Conservation (phyloP, 1,139 yeast genomes). For the Arxiozyma heterogenica region DNA sequence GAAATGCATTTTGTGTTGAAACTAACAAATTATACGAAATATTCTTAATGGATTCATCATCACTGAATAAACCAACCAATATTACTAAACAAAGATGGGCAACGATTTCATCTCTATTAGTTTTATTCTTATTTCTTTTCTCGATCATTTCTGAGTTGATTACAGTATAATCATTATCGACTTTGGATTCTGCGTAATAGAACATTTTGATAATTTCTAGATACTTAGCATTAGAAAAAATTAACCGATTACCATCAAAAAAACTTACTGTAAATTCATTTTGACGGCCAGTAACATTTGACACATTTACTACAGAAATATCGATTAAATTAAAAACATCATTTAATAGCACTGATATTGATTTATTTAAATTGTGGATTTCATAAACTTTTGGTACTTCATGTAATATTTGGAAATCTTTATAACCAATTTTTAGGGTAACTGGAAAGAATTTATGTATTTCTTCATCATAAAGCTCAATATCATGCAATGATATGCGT, state of each 20-base stretch:
- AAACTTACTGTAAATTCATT: slow-evolving; percentile 52
- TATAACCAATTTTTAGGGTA: slow-evolving; percentile 58
- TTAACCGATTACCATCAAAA: slow-evolving; percentile 36
- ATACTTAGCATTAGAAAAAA: slow-evolving; percentile 50
- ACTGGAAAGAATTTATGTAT: slow-evolving; percentile 42
- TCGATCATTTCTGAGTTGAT: slow-evolving; percentile 22
- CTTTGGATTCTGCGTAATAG: slow-evolving; percentile 50
- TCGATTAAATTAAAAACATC: slow-evolving; percentile 47
- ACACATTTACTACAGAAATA: slow-evolving; percentile 43
- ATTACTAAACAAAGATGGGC: slow-evolving; percentile 57
- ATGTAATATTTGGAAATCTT: slow-evolving; percentile 47
- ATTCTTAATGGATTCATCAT: slow-evolving; percentile 49
- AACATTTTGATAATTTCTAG: slow-evolving; percentile 60
- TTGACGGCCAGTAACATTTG: slow-evolving; percentile 42
- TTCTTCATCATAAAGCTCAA: slow-evolving; percentile 37
- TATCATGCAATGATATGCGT: slow-evolving; percentile 38
- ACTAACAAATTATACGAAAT: slow-evolving; percentile 60
- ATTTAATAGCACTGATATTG: slow-evolving; percentile 33
- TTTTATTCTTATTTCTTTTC: slow-evolving; percentile 2
- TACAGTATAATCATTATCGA: slow-evolving; percentile 28
- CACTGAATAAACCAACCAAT: slow-evolving; percentile 58
- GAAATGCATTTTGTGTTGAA: slow-evolving; percentile 51
- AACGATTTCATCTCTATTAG: slow-evolving; percentile 24
- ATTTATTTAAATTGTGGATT: slow-evolving; percentile 15
- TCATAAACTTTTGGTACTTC: slow-evolving; percentile 33